Evolutionary conservation across 345 rosid genomes (phyloP).

Genomic region (Acer campestre): DNA sequence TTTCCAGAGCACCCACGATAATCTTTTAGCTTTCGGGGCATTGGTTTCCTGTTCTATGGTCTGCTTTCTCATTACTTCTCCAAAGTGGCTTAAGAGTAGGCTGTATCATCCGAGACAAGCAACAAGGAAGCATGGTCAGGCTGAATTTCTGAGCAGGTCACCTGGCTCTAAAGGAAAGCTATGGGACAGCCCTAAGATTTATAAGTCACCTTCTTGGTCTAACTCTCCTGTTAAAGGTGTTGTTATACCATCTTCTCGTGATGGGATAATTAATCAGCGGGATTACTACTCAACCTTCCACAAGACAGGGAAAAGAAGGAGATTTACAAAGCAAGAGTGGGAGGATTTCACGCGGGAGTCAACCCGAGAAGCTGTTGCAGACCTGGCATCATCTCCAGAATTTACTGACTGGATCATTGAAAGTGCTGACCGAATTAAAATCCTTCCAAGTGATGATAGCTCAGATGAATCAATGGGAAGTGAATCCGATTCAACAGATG

Average conservation of each 20-base stretch:
- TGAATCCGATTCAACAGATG: slow-evolving; percentile 62
- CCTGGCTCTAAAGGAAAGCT: slow-evolving; percentile 45
- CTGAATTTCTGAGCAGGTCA: slow-evolving; percentile 74
- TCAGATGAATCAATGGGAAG: slow-evolving; percentile 63
- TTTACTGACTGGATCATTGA: slow-evolving; percentile 74
- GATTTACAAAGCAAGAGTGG: slow-evolving; percentile 69
- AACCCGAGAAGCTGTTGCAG: slow-evolving; percentile 64
- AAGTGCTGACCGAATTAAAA: slow-evolving; percentile 66
- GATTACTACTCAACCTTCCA: slow-evolving; percentile 78
- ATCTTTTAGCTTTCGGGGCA: slow-evolving; percentile 52
- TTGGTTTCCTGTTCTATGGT: slow-evolving; percentile 37
- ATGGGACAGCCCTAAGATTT: slow-evolving; percentile 50
- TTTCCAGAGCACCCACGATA: slow-evolving; percentile 88
- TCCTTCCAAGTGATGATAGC: slow-evolving; percentile 54
- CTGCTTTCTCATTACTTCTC: slow-evolving; percentile 40
- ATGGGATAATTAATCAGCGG: slow-evolving; percentile 22
- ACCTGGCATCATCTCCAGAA: slow-evolving; percentile 70
- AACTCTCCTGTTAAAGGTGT: slow-evolving; percentile 66
- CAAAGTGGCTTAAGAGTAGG: slow-evolving; percentile 32
- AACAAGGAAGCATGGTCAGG: slow-evolving; percentile 40
- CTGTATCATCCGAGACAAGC: slow-evolving; percentile 17
- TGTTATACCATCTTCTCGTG: slow-evolving; percentile 30
- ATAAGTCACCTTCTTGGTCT: slow-evolving; percentile 47
- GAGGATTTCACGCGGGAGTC: slow-evolving; percentile 74
- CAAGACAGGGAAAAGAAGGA: slow-evolving; percentile 54